Base-by-base conservation (phyloP, 2,329 filamentous ascomycete species). In the Neofusicoccum sp. region DNA sequence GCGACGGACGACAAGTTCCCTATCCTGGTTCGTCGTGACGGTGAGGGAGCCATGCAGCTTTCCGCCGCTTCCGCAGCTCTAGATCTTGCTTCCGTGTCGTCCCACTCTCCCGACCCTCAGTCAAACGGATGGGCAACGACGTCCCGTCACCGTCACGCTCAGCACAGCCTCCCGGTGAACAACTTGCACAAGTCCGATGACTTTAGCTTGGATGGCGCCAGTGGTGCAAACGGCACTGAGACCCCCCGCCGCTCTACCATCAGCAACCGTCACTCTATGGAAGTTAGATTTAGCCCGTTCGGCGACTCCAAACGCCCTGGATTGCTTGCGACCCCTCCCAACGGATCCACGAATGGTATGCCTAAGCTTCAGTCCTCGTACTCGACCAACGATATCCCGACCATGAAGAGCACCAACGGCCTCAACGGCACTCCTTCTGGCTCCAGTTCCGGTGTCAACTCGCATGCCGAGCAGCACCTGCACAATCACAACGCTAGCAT, bases 371-470 rank as follows among this genome's bases (percentile, higher is more conserved):
- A 93, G 75, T 88, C 89, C 45, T 97, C 93, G 0, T 97, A 90
- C 78, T 97, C 95, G 8, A 87, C 91, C 58, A 95, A 89, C 74
- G 93, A 98, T 70, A 82, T 97, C 20, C 90, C 92, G 4, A 96
- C 92, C 6, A 80, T 92, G 70, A 96, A 95, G 83, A 88, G 82
- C 66, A 80, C 84, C 58, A 82, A 84, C 59, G 81, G 78, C 49
- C 75, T 80, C 53, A 77, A 82, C 49, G 67, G 70, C 36, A 56
- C 63, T 36, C 71, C 70, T 56, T 64, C 68, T 31, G 40, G 38
- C 11, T 41, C 45, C 47, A 57, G 30, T 31, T 44, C 58, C 49
- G 66, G 64, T 45, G 71, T 74, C 63, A 73, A 71, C 57, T 89
- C 80, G 4, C 82, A 86, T 64, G 79, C 82, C 56, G 82, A 87